A percentile compares a stretch with the other conserved stretches of the same genome.
phyloP scores from a whole-genome alignment of 2,329 filamentous ascomycete species.

The Arthrinium phaeospermum region DNA sequence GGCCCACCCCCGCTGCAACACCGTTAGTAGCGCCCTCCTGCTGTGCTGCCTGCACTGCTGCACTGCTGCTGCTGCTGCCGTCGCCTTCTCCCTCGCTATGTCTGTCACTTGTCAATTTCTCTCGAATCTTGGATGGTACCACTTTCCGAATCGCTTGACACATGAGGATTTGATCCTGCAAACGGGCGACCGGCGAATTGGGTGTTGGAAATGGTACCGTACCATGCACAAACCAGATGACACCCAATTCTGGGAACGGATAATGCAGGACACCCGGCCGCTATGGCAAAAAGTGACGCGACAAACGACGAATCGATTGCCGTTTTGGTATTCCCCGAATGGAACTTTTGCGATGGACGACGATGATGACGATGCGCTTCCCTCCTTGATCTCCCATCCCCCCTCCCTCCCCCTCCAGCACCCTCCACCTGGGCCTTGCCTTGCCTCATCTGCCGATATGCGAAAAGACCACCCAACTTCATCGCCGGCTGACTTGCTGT shows the following conservation, averaged over 20 bases:
- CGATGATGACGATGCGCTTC: neutral
- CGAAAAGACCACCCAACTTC: neutral
- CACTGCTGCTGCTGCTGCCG: no score
- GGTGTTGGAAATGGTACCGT: neutral
- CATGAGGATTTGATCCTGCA: neutral
- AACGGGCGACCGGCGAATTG: neutral
- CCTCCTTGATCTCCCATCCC: neutral
- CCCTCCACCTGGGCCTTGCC: neutral
- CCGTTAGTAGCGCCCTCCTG: neutral
- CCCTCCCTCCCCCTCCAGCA: neutral
- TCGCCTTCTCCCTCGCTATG: neutral
- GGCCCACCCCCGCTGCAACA: constrained; percentile 5
- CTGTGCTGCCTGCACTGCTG: no score
- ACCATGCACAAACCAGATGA: neutral
- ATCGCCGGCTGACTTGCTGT: neutral
- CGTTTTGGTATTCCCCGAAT: constrained; percentile 2
- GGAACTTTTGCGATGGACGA: neutral
- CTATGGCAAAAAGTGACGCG: neutral
- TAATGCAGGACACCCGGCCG: constrained; percentile 8
- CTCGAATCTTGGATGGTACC: neutral
- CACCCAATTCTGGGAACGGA: neutral
- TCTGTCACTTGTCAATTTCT: constrained; percentile 7
- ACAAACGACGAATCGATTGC: neutral
- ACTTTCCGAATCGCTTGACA: neutral
- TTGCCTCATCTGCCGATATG: constrained; percentile 12